Base-by-base conservation (phyloP, 495 filamentous ascomycete species). In the Hypoxylon fuscum region DNA sequence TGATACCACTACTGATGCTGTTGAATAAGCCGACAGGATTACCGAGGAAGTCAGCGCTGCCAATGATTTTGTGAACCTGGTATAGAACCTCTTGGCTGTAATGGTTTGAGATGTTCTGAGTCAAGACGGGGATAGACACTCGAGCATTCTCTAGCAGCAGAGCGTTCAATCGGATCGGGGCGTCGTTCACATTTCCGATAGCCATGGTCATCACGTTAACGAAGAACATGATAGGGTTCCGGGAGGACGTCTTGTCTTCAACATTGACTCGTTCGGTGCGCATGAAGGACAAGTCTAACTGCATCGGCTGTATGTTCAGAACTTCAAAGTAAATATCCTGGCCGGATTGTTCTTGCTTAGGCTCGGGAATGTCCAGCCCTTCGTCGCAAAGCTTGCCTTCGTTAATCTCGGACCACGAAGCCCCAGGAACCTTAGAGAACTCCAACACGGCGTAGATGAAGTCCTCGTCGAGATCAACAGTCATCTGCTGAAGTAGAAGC, bases 121-220 rank as follows among this genome's bases (percentile, higher is more conserved):
- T 84, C 22, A 98, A 81, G 11, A 95, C 84, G 5, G 89, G 87
- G 11, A 93, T 83, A 1, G 96, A 96, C 29, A 97, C 90, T 25
- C 95, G 90, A 21, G 92, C 93, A 68, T 98, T 98, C 73, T 98
- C 95, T 9, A 98, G 78, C 83, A 98, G 91, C 27, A 98, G 77
- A 10, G 95, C 91, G 63, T 97, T 98, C 57, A 98, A 84, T 38
- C 92, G 86, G 21, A 98, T 84, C 0, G 95, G 95, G 12, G 95
- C 95, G 74, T 98, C 95, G 68, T 98, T 98, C 80, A 98, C 88
- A 68, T 98, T 98, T 48, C 95, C 95, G 66, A 98, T 91, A 9
- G 95, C 96, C 95, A 98, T 98, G 15, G 95, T 97, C 81, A 98
- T 87, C 66, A 97, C 90, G 72, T 98, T 97, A 73, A 98, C 86